These are phyloP conservation scores for Venturia carpophila DNA, from an alignment of 2,329 filamentous ascomycete genomes.

Conservation along the genomic window DNA sequence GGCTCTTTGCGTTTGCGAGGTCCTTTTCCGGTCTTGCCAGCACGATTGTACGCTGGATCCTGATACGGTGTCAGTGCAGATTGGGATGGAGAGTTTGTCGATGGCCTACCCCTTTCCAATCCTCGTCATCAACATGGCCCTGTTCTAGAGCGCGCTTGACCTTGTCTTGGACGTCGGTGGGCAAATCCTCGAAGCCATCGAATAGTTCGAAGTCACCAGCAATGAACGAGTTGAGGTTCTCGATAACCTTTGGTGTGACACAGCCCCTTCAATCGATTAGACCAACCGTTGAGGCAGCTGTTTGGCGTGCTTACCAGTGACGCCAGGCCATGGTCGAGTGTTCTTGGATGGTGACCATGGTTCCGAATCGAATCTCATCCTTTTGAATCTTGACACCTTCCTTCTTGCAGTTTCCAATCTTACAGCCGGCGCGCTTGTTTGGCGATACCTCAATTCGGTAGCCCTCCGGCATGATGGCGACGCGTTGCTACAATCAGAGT, in stretches of 20 bases:
- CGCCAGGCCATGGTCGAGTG: conserved; percentile 67
- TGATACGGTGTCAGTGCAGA: conserved; percentile 30
- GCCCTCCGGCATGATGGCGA: conserved; percentile 9
- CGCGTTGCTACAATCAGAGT: background rate
- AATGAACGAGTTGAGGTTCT: conserved; percentile 54
- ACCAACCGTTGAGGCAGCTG: background rate
- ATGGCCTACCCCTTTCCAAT: conserved; percentile 75
- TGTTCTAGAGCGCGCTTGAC: conserved; percentile 62
- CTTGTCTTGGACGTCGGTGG: conserved; percentile 62
- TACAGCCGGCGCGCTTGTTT: conserved; percentile 66
- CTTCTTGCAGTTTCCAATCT: conserved; percentile 66
- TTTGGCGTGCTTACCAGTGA: conserved; percentile 60
- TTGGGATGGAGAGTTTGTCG: conserved; percentile 1
- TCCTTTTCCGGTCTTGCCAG: conserved; percentile 48
- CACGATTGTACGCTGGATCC: conserved; percentile 68
- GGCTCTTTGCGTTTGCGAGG: conserved; percentile 27
- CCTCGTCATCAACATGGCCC: conserved; percentile 74
- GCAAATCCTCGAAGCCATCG: conserved; percentile 74
- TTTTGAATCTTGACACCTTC: conserved; percentile 63
- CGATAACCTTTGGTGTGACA: conserved; percentile 66
- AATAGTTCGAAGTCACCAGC: conserved; percentile 56
- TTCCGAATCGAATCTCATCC: conserved; percentile 69
- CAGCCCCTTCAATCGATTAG: conserved; percentile 62
- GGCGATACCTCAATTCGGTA: conserved; percentile 55
- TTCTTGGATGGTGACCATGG: conserved; percentile 55